Evolutionary conservation across 2,329 filamentous ascomycete species (phyloP).

Genomic region (Fusarium cyanostomum): DNA sequence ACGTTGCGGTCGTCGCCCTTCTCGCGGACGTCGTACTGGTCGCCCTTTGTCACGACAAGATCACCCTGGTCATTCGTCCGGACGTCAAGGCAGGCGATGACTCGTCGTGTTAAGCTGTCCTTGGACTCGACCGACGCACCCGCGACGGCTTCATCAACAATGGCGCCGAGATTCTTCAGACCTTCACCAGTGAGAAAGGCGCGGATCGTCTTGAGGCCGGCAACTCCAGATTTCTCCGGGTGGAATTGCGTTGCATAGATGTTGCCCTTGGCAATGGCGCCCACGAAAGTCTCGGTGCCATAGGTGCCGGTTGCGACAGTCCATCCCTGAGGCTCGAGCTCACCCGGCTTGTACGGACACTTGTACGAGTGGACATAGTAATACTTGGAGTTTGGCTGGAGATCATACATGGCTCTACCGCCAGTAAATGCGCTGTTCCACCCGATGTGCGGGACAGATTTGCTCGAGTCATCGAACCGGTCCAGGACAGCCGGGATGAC

Average conservation of each 20-base stretch:
- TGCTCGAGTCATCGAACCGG: slow-evolving; percentile 79
- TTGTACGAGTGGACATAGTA: slow-evolving; percentile 99
- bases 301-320: slow-evolving; percentile 90
- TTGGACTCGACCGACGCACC: slow-evolving; percentile 34
- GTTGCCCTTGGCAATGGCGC: slow-evolving; percentile 86
- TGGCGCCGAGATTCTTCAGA: slow-evolving; percentile 58
- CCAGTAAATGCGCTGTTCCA: slow-evolving; percentile 89
- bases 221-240: slow-evolving; percentile 94
- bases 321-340: slow-evolving; percentile 86
- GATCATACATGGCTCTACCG: slow-evolving; percentile 72
- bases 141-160: slow-evolving; percentile 26
- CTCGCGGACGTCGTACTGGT: slow-evolving; percentile 98
- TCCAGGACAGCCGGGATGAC: slow-evolving; percentile 76
- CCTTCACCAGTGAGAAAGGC: slow-evolving; percentile 84
- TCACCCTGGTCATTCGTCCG: slow-evolving; percentile 94
- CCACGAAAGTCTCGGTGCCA: slow-evolving; percentile 88
- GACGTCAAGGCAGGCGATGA: slow-evolving; percentile 97
- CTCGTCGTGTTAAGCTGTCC: slow-evolving; percentile 86
- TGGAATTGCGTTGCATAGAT: slow-evolving; percentile 95
- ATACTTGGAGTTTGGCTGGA: slow-evolving; percentile 87
- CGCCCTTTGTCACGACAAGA: slow-evolving; percentile 96
- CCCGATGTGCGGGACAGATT: slow-evolving; percentile 98
- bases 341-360: slow-evolving; percentile 75
- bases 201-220: slow-evolving; percentile 83
- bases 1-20: slow-evolving; percentile 75